Evolutionary conservation across 257 asterid genomes (phyloP), one percentile per base, ranked within the genome.

Genomic region (Marsdenia floribunda): DNA sequence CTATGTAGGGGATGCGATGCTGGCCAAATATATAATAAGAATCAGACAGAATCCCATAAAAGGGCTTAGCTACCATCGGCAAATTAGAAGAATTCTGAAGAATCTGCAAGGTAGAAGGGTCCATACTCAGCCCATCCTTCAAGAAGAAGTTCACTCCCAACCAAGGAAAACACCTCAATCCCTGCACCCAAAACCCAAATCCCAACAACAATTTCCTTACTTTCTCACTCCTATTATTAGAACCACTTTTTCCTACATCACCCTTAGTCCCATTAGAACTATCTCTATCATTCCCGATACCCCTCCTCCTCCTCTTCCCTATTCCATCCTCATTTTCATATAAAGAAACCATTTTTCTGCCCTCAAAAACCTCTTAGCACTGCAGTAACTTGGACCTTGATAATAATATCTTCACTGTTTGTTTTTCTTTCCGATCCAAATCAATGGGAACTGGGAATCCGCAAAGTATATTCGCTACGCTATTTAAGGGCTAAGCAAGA

Each of bases 31-130:
- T 82, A 85, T 90, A 92, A 83, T 78, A 72, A 4, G 98, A 95
- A 85, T 95, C 99, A 3, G 99, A 95, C 13, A 95, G 66, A 69
- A 90, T 85, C 72, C 98, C 98, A 60, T 88, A 87, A 15, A 95
- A 80, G 68, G 99, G 98, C 79, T 95, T 95, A 50, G 96, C 96
- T 49, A 92, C 96, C 99, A 95, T 92, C 1, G 99, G 99, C 73
- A 95, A 75, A 85, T 86, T 95, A 44, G 98, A 85, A 9, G 99
- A 95, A 77, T 84, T 90, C 85, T 89, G 99, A 75, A 95, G 92
- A 82, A 95, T 90, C 86, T 95, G 99, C 38, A 92, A 83, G 16
- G 99, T 84, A 15, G 97, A 86, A 6, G 98, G 92, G 38, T 92
- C 96, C 80, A 95, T 88, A 73, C 70, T 83, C 76, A 95, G 68